phyloP scores from a whole-genome alignment of 2,329 filamentous ascomycete genomes.

The Alternaria angustiovoidea region DNA sequence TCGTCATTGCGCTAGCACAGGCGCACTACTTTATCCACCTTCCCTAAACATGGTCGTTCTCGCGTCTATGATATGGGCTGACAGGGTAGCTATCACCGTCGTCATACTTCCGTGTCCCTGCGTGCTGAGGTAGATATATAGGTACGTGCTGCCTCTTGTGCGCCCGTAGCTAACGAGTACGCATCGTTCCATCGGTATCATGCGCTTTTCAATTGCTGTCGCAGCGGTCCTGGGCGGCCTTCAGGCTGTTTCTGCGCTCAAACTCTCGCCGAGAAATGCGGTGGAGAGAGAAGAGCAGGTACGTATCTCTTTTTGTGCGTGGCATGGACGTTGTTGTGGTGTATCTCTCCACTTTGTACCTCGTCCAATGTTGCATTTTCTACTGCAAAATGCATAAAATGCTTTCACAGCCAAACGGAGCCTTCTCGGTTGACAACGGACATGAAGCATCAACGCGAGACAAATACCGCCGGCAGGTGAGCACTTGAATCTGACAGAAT shows the following conservation, averaged over 20 bases:
- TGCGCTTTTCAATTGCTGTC: slow-evolving; percentile 38
- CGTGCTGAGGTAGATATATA: slow-evolving; percentile 14
- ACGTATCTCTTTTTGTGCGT: slow-evolving; percentile 8
- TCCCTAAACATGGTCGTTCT: slow-evolving; percentile 31
- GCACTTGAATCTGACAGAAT: slow-evolving; percentile 3
- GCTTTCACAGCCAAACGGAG: neutral
- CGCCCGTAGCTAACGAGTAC: slow-evolving; percentile 2
- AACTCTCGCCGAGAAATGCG: slow-evolving; percentile 23
- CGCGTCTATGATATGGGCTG: slow-evolving; percentile 16
- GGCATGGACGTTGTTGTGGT: neutral
- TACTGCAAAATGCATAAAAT: neutral
- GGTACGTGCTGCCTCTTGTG: neutral
- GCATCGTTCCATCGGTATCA: slow-evolving; percentile 14
- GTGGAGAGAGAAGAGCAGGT: slow-evolving; percentile 36
- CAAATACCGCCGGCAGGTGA: neutral
- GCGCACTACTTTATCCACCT: slow-evolving; percentile 35
- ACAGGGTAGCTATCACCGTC: slow-evolving; percentile 10
- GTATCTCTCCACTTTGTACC: neutral
- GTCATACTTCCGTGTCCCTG: neutral
- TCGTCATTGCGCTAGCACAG: slow-evolving; percentile 15
- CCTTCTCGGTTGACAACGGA: neutral
- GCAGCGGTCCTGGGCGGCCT: slow-evolving; percentile 36
- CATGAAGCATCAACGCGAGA: neutral
- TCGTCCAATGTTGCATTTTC: neutral
- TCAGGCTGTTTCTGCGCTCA: slow-evolving; percentile 33